Evolutionary conservation across 2,329 filamentous ascomycete genomes (phyloP), one percentile per base, ranked within the genome.

Genomic region (Paracoccidioides lutzii): DNA sequence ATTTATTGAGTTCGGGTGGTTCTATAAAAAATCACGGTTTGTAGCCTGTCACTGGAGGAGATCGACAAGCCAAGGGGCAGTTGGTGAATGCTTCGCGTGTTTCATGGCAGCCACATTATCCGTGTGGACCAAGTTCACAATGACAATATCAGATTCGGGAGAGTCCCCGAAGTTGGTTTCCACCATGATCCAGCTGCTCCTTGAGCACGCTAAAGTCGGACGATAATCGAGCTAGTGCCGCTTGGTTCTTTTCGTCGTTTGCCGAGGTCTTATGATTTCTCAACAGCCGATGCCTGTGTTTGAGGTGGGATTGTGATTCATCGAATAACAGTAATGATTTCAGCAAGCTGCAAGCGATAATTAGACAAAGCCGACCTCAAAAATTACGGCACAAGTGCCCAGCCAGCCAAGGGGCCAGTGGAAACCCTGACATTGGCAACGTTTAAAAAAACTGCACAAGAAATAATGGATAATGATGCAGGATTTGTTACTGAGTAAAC

Each of bases 41-140:
- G n/a, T 35, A 37, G 22, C 15, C 37, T 52, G 38, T 52, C 49
- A 52, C 37, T 42, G 37, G 22, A n/a, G 6, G 49, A 9, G 49
- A 52, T 52, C 49, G 49, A 52, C 49, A 52, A 52, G 49, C 49
- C 49, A 52, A 40, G 37, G 38, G 37, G 22, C 9, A 30, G 22
- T 15, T 52, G 49, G 49, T 12, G 28, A 42, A 52, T 15, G 10
- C 49, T 52, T 37, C 49, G 49, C 49, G 38, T 52, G 49, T 52
- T 52, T 52, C 49, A 52, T 42, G 49, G 38, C 37, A 52, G 38
- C 49, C 49, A 52, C 37, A 41, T 30, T 41, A 2, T 38, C 22
- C 14, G 4, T 52, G 22, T 52, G 28, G 28, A 32, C 41, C 49
- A 22, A 9, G 15, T 41, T 35, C 35, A 52, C 37, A 15, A 41